Evolutionary conservation across 1,139 yeast species (phyloP).

Genomic region (Diutina rugosa): DNA sequence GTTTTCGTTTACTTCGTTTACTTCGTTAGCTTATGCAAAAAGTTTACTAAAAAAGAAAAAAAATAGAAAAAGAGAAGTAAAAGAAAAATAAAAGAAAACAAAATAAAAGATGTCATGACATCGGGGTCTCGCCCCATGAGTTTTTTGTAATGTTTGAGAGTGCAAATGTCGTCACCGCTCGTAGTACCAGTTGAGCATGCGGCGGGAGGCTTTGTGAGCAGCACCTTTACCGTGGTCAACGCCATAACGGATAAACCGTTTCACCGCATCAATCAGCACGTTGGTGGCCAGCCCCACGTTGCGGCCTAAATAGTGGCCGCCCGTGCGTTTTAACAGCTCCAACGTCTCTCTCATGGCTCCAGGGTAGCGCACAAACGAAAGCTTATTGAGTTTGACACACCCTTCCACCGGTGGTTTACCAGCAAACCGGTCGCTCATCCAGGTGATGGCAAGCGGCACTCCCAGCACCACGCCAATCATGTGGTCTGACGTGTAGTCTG

Average conservation of each 20-base stretch:
- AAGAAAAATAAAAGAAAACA: no score
- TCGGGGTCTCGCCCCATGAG: no score
- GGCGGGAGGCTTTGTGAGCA: not conserved
- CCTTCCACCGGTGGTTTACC: not conserved
- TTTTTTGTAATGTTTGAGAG: no score
- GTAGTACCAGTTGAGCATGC: not conserved
- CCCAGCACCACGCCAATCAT: conserved; percentile 1
- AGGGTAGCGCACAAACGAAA: not conserved
- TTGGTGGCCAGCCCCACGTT: not conserved
- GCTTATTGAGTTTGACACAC: not conserved
- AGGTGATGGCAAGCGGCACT: not conserved
- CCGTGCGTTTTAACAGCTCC: not conserved
- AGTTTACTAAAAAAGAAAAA: not conserved
- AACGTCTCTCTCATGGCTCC: not conserved
- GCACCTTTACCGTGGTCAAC: not conserved
- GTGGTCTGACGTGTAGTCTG: not conserved
- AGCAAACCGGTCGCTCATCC: not conserved
- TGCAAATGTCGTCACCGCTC: not conserved
- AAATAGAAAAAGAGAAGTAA: no score
- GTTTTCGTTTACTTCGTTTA: no score
- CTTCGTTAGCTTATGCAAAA: no score
- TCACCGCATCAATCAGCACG: not conserved
- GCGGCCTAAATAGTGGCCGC: not conserved
- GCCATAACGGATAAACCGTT: not conserved
- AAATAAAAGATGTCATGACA: no score